Evolutionary conservation across 2,329 filamentous ascomycete species (phyloP).

Genomic region (Biscogniauxia mediterranea): DNA sequence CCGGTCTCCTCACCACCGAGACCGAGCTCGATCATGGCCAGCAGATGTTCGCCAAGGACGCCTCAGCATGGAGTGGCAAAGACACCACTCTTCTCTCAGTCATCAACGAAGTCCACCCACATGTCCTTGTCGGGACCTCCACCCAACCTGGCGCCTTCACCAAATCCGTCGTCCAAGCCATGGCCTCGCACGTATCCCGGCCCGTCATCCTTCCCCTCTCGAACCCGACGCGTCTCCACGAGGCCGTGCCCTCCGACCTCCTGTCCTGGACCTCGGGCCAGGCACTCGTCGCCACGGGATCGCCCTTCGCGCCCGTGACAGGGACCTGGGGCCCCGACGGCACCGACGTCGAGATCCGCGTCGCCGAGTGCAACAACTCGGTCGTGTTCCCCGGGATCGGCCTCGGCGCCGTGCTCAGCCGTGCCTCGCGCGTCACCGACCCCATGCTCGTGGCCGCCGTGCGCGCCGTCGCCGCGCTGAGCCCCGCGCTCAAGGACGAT

Average conservation of each 20-base stretch:
- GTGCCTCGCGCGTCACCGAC: constrained; percentile 66
- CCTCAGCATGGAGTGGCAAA: constrained; percentile 60
- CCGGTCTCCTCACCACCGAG: constrained; percentile 67
- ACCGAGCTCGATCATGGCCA: constrained; percentile 66
- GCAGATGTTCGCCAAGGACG: constrained; percentile 61
- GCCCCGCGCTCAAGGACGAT: constrained; percentile 64
- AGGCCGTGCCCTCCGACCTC: constrained; percentile 75
- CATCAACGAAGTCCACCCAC: constrained; percentile 69
- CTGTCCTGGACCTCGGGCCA: constrained; percentile 75
- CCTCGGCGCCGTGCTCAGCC: constrained; percentile 71
- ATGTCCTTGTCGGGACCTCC: constrained; percentile 81
- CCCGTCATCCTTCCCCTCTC: constrained; percentile 82
- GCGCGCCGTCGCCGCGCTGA: constrained; percentile 67
- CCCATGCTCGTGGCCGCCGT: constrained; percentile 81
- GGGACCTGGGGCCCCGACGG: constrained; percentile 52
- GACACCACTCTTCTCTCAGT: constrained; percentile 62
- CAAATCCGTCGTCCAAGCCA: constrained; percentile 68
- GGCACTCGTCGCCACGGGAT: constrained; percentile 79
- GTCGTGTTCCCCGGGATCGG: constrained; percentile 85
- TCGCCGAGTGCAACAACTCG: constrained; percentile 86
- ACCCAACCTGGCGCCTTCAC: constrained; percentile 77
- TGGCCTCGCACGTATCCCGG: constrained; percentile 69
- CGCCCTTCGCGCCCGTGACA: constrained; percentile 74
- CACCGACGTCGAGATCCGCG: constrained; percentile 42
- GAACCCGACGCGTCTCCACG: constrained; percentile 81